These are phyloP conservation scores for Malus hybrid DNA, from an alignment of 331 rosid species.

Conservation along the genomic window DNA sequence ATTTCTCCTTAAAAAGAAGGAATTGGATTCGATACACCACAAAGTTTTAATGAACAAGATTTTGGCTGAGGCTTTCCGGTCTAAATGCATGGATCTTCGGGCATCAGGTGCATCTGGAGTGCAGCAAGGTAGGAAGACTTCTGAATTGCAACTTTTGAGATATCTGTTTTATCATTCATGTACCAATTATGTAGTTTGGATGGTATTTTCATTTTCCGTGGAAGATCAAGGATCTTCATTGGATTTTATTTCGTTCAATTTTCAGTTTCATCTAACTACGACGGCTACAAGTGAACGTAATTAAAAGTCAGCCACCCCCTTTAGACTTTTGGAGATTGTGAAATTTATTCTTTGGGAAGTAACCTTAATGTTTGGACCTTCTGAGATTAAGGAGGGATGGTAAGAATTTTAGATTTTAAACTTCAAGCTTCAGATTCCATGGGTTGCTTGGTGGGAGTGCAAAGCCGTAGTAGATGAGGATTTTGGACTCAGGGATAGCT, in stretches of 20 bases:
- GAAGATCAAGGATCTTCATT: not conserved
- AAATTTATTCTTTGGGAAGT: not conserved
- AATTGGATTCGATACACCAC: conserved; percentile 29
- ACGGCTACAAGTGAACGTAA: not conserved
- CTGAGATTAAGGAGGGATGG: not conserved
- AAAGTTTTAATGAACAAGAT: conserved; percentile 29
- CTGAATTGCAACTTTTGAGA: not conserved
- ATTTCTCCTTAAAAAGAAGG: conserved; percentile 27
- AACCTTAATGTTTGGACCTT: not conserved
- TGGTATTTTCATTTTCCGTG: not conserved
- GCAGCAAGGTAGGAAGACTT: conserved; percentile 40
- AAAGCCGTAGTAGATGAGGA: not conserved
- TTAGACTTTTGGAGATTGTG: not conserved
- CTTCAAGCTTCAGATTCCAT: not conserved
- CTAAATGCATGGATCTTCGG: conserved; percentile 48
- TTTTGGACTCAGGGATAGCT: not conserved
- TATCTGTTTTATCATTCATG: not conserved
- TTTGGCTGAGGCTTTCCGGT: conserved; percentile 65
- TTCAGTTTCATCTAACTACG: not conserved
- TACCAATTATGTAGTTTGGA: not conserved
- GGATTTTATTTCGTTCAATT: not conserved
- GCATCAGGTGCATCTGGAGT: conserved; percentile 25
- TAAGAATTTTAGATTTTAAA: not conserved
- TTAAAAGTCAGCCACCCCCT: not conserved
- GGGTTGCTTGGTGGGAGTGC: not conserved